A percentile compares a stretch with the other conserved stretches of the same genome.
Evolutionary conservation across 2,329 filamentous ascomycete genomes (phyloP).

Genomic region (Paecilomyces fulvus): DNA sequence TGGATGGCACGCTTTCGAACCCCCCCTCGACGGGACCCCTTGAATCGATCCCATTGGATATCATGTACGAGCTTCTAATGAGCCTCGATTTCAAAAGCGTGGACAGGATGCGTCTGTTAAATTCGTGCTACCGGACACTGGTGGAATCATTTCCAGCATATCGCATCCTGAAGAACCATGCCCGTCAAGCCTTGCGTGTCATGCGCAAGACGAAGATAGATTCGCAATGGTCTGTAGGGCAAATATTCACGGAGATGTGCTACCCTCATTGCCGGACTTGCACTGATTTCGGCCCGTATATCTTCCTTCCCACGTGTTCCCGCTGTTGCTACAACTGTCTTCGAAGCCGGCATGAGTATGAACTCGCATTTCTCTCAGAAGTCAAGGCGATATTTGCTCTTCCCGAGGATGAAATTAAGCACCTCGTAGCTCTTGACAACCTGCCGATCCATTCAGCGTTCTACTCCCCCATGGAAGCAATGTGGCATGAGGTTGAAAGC

Average conservation of each 20-base stretch:
- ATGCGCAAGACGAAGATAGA: neutral
- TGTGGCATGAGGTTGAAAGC: neutral
- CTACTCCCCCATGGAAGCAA: neutral
- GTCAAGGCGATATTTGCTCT: neutral
- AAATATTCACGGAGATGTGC: neutral
- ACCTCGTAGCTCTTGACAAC: neutral
- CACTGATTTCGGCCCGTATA: neutral
- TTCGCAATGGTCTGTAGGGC: neutral
- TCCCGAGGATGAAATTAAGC: neutral
- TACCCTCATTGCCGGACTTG: neutral
- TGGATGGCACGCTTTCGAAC: neutral
- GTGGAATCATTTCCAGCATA: neutral
- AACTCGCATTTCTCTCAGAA: neutral
- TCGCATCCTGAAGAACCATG: neutral
- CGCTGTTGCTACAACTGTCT: neutral
- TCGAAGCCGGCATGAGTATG: neutral
- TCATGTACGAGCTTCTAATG: neutral
- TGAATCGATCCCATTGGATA: neutral
- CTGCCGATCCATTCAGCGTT: neutral
- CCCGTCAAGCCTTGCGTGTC: neutral
- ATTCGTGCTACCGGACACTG: neutral
- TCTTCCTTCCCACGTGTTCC: neutral
- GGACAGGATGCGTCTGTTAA: neutral
- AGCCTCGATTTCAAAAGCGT: neutral
- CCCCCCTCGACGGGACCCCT: neutral